Percentiles rank a stretch among this genome's conserved stretches.
Evolutionary conservation across 768 basidiomycete genomes (phyloP).

Genomic region (Phylloporus sp.): DNA sequence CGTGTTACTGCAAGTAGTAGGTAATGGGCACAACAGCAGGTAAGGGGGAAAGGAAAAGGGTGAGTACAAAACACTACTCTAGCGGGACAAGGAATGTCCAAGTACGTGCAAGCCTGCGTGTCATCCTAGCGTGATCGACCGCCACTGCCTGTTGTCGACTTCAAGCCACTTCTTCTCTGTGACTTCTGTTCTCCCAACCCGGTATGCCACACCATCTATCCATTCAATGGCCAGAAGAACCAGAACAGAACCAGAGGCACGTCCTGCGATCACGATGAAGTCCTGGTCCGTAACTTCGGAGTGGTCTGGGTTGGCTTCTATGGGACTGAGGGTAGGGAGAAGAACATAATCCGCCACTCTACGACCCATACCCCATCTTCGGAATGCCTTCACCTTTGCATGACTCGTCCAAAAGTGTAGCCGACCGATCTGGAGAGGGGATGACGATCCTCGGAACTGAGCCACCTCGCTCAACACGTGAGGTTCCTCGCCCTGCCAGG

Average conservation of each 20-base stretch:
- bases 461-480: no score
- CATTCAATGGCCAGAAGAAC: constrained; percentile 14
- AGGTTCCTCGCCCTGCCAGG: neutral
- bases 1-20: no score
- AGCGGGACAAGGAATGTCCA: no score
- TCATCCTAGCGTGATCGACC: constrained; percentile 9
- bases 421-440: neutral
- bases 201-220: constrained; percentile 14
- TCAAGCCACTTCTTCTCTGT: neutral
- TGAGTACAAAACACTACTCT: no score
- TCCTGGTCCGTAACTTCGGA: constrained; percentile 6
- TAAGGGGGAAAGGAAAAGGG: no score
- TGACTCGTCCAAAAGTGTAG: constrained; percentile 15
- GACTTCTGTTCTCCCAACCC: neutral
- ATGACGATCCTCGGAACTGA: no score
- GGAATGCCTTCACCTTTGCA: neutral
- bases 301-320: neutral
- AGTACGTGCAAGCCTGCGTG: no score
- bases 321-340: neutral
- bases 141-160: constrained; percentile 13
- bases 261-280: constrained; percentile 11
- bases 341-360: neutral
- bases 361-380: neutral
- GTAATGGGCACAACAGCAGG: no score
- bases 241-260: neutral